These are phyloP conservation scores for Metschnikowia vanudenii DNA, from an alignment of 805 yeast species.

Conservation along the genomic window DNA sequence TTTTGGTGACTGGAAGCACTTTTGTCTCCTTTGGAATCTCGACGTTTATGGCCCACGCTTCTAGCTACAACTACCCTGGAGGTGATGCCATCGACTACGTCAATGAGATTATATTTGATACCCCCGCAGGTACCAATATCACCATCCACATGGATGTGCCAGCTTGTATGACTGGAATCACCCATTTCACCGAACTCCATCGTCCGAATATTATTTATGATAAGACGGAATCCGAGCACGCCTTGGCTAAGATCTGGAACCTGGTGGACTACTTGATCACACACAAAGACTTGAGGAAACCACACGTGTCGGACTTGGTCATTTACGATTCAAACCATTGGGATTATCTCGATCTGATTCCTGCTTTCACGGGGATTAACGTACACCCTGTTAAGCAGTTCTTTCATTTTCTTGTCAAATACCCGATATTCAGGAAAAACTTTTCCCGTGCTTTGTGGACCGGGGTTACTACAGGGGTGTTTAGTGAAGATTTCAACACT, in stretches of 20 bases:
- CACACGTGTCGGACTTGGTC: conserved; percentile 8
- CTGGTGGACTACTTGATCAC: conserved; percentile 32
- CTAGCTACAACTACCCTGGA: conserved; percentile 85
- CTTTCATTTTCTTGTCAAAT: conserved; percentile 1
- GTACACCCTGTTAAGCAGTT: conserved; percentile 2
- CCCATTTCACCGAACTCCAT: conserved; percentile 67
- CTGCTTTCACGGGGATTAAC: conserved; percentile 23
- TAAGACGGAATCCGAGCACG: conserved; percentile 59
- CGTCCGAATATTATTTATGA: conserved; percentile 51
- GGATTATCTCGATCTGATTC: conserved; percentile 25
- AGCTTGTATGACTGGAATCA: conserved; percentile 85
- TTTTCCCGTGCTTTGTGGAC: conserved; percentile 5
- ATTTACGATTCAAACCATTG: conserved; percentile 15
- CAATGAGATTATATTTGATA: conserved; percentile 41
- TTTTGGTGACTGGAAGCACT: conserved; percentile 21
- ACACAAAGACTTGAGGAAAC: conserved; percentile 20
- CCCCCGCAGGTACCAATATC: conserved; percentile 22
- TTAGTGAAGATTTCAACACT: conserved; percentile 7
- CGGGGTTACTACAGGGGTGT: conserved; percentile 9
- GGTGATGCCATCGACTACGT: conserved; percentile 65
- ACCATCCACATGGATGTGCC: conserved; percentile 74
- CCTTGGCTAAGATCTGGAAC: conserved; percentile 33
- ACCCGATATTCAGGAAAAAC: background rate
- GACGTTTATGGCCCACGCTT: conserved; percentile 53
- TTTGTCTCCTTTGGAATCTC: conserved; percentile 40